Base-by-base conservation (phyloP, 2,329 filamentous ascomycete genomes). In the Diaporthe aspalathi region DNA sequence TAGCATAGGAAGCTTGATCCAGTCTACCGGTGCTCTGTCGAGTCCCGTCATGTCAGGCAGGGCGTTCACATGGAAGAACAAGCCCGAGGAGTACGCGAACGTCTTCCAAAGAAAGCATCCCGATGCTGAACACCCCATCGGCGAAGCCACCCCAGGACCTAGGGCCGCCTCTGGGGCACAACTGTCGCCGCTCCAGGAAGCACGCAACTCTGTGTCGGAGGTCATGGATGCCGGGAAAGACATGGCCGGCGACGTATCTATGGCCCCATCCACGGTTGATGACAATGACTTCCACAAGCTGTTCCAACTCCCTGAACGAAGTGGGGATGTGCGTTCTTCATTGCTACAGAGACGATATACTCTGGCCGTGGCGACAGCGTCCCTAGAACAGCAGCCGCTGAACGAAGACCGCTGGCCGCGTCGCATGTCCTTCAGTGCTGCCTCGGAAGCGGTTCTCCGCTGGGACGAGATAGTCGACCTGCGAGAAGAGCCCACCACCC, bases 361-460 rank as follows among this genome's bases (percentile, higher is more conserved):
- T 76, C 80, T 89, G 49, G 82, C 84, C 5, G 78, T 79, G 2
- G 76, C 79, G 0, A 79, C 78, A 9, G 71, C 79, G 5, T 72
- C 76, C 32, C 76, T 78, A 38, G 79, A 75, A 67, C 81, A 75
- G 67, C 81, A 70, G 1, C 74, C 73, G 8, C 80, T 83, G 1
- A 86, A 89, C 72, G 90, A 93, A 73, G 85, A 85, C 35, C 88
- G 88, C 70, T 93, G 91, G 88, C 89, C 92, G 1, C 89, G 92
- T 1, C 88, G 92, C 53, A 85, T 95, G 74, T 94, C 92, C 5
- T 95, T 95, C 79, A 90, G 91, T 71, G 87, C 91, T 54, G 93
- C 91, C 1, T 92, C 93, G 80, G 91, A 94, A 72, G 92, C 90
- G n/a, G 82, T 95, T 9, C 82, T 94, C 1, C 84, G 82, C 20